phyloP scores from a whole-genome alignment of 768 basidiomycete species.

The Psilocybe subaeruginosa region DNA sequence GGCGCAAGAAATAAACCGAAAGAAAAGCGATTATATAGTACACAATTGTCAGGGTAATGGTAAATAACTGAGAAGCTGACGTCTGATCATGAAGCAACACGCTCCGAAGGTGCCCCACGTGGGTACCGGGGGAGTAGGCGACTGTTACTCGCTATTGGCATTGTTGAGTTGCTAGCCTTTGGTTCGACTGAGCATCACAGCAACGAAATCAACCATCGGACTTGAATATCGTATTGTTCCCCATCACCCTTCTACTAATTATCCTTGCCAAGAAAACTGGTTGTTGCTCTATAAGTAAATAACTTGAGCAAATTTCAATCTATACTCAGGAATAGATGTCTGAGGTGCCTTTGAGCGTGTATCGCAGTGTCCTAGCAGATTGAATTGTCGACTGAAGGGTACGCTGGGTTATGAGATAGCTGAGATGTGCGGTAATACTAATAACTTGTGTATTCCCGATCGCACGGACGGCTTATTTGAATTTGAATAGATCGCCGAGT shows the following conservation, averaged over 20 bases:
- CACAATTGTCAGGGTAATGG: background rate
- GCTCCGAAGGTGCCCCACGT: background rate
- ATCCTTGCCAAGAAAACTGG: background rate
- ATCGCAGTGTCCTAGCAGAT: too few species aligned
- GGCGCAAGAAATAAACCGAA: background rate
- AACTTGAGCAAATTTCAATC: too few species aligned
- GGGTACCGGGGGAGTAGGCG: background rate
- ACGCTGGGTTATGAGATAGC: too few species aligned
- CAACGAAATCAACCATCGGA: background rate
- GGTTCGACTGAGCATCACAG: background rate
- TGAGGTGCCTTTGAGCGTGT: too few species aligned
- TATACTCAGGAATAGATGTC: too few species aligned
- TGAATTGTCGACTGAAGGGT: too few species aligned
- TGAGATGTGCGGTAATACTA: too few species aligned
- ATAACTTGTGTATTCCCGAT: too few species aligned
- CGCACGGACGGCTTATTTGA: too few species aligned
- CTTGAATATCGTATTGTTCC: background rate
- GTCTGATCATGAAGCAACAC: background rate
- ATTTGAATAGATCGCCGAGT: too few species aligned
- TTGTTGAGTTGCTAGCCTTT: background rate
- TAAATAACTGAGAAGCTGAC: background rate
- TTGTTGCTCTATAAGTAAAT: too few species aligned
- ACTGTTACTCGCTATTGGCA: background rate
- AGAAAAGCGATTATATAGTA: background rate
- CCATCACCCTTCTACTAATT: background rate